These are phyloP conservation scores for Picochlorum sp. DNA, from an alignment of 139 green algal genomes.

Conservation along the genomic window DNA sequence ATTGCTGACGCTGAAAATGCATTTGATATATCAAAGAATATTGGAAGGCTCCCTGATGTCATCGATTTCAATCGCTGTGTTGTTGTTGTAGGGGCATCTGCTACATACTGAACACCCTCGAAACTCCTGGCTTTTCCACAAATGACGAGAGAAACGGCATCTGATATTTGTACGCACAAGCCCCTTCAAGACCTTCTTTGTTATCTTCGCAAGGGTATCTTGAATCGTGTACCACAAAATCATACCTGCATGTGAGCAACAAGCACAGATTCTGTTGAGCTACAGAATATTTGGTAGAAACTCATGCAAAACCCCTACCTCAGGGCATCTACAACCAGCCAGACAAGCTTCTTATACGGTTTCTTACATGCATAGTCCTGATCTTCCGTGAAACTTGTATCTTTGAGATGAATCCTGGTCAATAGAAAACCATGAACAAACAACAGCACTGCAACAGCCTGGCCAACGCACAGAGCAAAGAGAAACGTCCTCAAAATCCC, in stretches of 20 bases:
- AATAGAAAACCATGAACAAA: constrained; percentile 79
- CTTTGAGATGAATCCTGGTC: constrained; percentile 60
- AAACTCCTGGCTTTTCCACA: background rate
- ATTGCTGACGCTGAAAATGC: constrained; percentile 71
- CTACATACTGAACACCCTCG: constrained; percentile 54
- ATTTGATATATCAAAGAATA: constrained; percentile 85
- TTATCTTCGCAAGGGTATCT: constrained; percentile 19
- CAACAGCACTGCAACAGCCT: constrained; percentile 25
- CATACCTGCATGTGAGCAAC: constrained; percentile 16
- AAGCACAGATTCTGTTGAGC: no score
- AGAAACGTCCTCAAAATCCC: constrained; percentile 3
- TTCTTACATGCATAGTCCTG: background rate
- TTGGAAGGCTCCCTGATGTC: constrained; percentile 77
- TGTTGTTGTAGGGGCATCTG: constrained; percentile 88
- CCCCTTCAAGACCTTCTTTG: background rate
- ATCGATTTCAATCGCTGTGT: constrained; percentile 79
- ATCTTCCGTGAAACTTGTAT: constrained; percentile 9
- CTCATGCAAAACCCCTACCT: constrained; percentile 34
- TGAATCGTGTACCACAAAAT: constrained; percentile 24
- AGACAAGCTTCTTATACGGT: constrained; percentile 42
- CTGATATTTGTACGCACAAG: constrained; percentile 17
- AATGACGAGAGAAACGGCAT: constrained; percentile 25
- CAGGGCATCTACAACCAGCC: constrained; percentile 75
- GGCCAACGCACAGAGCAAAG: constrained; percentile 5
- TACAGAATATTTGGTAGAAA: no score